Base-by-base conservation (phyloP, 371 early-diverging fungal genomes). In the Mortierella sp. region DNA sequence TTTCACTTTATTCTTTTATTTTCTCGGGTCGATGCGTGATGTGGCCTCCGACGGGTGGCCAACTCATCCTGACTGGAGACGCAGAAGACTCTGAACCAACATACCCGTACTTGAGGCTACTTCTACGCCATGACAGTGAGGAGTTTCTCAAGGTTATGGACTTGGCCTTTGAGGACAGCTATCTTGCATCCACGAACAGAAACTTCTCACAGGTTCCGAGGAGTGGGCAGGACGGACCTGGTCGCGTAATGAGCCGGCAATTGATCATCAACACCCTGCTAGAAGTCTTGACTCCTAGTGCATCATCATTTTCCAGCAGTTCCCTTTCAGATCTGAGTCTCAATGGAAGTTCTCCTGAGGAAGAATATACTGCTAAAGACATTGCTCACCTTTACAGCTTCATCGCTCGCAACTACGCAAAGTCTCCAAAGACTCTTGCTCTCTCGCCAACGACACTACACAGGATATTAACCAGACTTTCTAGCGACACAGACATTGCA, bases 1-100 rank as follows among this genome's bases (percentile, higher is more conserved):
- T 88, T n/a, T 91, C 93, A 7, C 86, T 94, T 0, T 96, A 92
- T 72, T 92, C 92, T 3, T 93, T 96, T 77, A 87, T 96, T 1
- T 92, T 94, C 65, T 94, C 94, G 0, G 92, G 92, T 5, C 84
- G 88, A 19, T 90, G 92, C 76, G 89, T 91, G 9, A 87, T 88
- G 24, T 93, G 94, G 95, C 95, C 94, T 0, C 90, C 89, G 8
- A 83, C 85, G 0, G 89, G 89, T 24, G 90, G 91, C 7, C 85
- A 87, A 24, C 75, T 90, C 40, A 84, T 90, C 22, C 55, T 91
- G 59, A 92, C 90, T 7, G 89, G 88, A 4, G 89, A 88, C 45
- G 81, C 55, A n/a, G 74, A 83, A 28, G 87, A 85, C 19, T 77
- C 87, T 1, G 91, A 91, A 63, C 91, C 92, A 10, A 94, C 94